phyloP scores from a whole-genome alignment of 306 rosid species.

The Macrotyloma uniflorum region DNA sequence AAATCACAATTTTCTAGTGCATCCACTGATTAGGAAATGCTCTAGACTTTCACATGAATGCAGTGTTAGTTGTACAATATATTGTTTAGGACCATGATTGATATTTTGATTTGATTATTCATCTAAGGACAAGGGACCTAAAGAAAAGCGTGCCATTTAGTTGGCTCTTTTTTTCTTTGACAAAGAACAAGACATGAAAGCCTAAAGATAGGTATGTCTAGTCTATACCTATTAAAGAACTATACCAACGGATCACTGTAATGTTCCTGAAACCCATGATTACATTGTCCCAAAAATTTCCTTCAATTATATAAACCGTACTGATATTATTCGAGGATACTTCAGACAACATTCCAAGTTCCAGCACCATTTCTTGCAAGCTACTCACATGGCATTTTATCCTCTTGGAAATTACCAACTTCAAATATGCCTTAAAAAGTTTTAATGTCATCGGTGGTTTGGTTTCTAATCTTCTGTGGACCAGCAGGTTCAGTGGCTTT shows the following conservation, averaged over 20 bases:
- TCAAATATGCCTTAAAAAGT: background rate
- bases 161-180: background rate
- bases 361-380: constrained; percentile 26
- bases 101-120: constrained; percentile 25
- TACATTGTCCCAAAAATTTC: constrained; percentile 27
- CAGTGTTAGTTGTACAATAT: background rate
- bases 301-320: constrained; percentile 26
- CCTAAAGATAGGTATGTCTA: constrained; percentile 37
- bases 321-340: constrained; percentile 36
- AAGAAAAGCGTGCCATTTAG: constrained; percentile 6
- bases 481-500: background rate
- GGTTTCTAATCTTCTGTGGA: constrained; percentile 20
- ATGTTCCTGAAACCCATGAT: constrained; percentile 44
- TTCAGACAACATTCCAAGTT: constrained; percentile 49
- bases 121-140: constrained; percentile 32
- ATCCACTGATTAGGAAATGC: background rate
- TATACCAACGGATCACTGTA: constrained; percentile 30
- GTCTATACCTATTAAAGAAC: constrained; percentile 39
- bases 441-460: constrained; percentile 40
- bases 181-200: constrained; percentile 37
- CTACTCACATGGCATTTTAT: constrained; percentile 39
- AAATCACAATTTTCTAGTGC: background rate
- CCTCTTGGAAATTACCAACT: constrained; percentile 43
- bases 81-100: background rate
- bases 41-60: constrained; percentile 12